Evolutionary conservation across 352 stramenopile genomes (phyloP), one percentile per base, ranked within the genome.

Genomic region (Albugo laibachii): DNA sequence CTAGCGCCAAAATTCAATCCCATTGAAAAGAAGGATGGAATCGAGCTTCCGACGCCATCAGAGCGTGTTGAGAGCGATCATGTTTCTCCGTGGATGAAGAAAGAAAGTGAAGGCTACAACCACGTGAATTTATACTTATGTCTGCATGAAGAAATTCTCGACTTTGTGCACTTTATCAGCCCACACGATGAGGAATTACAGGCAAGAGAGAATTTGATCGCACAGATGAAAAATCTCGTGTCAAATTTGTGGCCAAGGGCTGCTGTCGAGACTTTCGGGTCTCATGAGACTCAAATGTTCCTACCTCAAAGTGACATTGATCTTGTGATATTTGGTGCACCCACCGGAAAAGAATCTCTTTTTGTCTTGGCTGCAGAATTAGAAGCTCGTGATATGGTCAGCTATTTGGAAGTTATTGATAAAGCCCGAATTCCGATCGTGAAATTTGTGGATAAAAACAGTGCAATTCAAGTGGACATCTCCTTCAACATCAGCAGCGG

Each of bases 121-220:
- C 50, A 70, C 48, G 53, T 48, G 31, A 89, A 89, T 41, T 56
- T 87, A 24, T 89, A 96, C 43, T 59, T 93, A 36, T 71, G 67
- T 51, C 63, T 97, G 10, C 92, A 97, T 61, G 88, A 97, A 50
- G 92, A 97, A 71, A 95, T 97, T 56, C 80, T 97, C 47, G 75
- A 92, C 46, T 97, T 97, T 80, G 71, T 83, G 34, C 64, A 65
- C 16, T 80, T 97, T 34, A 86, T 97, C 59, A 83, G 80, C 53
- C 87, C 86, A 10, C 82, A 68, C 0, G 39, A 61, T 10, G 61
- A 85, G 1, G 92, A 97, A 53, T 53, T 87, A 16, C 53, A 58
- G 41, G 49, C 63, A 39, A 65, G 89, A 16, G 50, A 68, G n/a
- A 57, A 62, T 5, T 57, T 95, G 3, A 63, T 97, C 4, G 50